phyloP scores from a whole-genome alignment of 352 stramenopile genomes.

The Thalassiosira sp. region DNA sequence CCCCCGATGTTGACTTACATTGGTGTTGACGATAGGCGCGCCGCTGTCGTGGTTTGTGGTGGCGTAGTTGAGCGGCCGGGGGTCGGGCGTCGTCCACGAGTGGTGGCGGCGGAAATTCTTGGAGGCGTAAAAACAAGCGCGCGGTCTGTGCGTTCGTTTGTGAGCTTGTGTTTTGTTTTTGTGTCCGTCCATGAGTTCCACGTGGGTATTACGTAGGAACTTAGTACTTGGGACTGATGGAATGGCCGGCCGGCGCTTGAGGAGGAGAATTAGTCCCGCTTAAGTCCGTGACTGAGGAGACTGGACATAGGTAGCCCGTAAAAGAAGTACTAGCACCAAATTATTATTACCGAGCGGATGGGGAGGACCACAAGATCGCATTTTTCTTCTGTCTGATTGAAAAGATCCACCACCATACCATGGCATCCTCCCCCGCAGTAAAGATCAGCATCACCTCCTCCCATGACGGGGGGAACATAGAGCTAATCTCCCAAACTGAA shows the following conservation, averaged over 20 bases:
- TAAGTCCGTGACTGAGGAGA: no score
- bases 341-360: no score
- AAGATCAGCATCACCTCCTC: slow-evolving; percentile 66
- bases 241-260: no score
- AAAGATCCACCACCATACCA: slow-evolving; percentile 1
- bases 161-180: not conserved
- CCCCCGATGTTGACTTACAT: no score
- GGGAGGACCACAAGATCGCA: not conserved
- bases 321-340: not conserved
- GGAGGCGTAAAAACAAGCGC: slow-evolving; percentile 3
- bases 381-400: slow-evolving; percentile 2
- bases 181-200: not conserved
- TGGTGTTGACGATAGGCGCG: slow-evolving; percentile 12
- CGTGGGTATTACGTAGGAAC: not conserved
- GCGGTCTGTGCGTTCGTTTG: not conserved
- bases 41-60: not conserved
- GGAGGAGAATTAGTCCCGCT: no score
- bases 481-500: slow-evolving; percentile 41
- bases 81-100: no score
- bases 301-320: no score
- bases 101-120: no score
- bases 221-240: not conserved
- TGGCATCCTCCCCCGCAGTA: slow-evolving; percentile 20
- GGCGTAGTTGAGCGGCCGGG: no score
- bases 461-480: slow-evolving; percentile 79